Conservation (phyloP, 2,329 filamentous ascomycete species). For the Xylaria sp. region DNA sequence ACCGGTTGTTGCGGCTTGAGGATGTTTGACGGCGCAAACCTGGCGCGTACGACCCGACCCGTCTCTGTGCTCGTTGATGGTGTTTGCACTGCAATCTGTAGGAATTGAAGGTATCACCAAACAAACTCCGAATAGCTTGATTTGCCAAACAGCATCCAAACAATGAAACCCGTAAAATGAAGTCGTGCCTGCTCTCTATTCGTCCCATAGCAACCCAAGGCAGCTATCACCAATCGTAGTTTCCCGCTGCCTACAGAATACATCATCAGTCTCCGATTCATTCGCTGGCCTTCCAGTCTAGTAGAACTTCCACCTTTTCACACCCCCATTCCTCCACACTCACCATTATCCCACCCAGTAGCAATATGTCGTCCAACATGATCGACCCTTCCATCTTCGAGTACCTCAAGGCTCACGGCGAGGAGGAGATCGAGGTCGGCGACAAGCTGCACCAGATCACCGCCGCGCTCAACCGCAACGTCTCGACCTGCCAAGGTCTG, state of each 20-base stretch:
- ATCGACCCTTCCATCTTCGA: slow-evolving; percentile 82
- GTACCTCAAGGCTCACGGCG: slow-evolving; percentile 80
- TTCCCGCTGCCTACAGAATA: background rate
- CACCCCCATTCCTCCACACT: background rate
- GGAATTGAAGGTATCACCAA: background rate
- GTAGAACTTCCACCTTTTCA: slow-evolving; percentile 4
- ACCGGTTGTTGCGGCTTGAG: too few species aligned
- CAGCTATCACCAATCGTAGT: background rate
- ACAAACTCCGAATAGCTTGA: background rate
- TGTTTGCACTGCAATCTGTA: too few species aligned
- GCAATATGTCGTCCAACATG: slow-evolving; percentile 40
- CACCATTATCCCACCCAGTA: slow-evolving; percentile 24
- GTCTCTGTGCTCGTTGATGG: too few species aligned
- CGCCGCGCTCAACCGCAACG: slow-evolving; percentile 76
- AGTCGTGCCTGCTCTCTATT: background rate
- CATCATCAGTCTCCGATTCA: background rate
- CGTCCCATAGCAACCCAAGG: background rate
- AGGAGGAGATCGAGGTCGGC: slow-evolving; percentile 75
- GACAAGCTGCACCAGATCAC: slow-evolving; percentile 80
- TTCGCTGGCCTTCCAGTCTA: background rate
- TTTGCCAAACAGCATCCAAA: background rate
- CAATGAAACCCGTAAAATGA: background rate
- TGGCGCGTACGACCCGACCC: too few species aligned
- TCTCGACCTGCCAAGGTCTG: slow-evolving; percentile 72
- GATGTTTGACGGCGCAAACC: too few species aligned